Evolutionary conservation across 2,329 filamentous ascomycete species (phyloP), one percentile per base, ranked within the genome.

Genomic region (Ustulina deusta): DNA sequence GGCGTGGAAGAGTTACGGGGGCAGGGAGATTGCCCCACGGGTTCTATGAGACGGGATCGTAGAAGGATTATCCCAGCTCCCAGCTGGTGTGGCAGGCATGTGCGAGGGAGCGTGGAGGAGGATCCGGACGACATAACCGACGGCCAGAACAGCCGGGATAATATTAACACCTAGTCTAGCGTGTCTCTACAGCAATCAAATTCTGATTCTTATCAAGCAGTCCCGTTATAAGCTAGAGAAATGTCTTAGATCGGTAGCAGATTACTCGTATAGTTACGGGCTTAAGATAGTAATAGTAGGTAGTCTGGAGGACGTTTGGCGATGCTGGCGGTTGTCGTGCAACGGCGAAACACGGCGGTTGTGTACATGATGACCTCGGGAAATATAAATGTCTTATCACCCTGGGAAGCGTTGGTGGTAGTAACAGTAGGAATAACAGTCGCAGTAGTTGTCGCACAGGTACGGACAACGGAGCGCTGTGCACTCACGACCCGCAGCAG

Each of bases 321-420:
- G 63, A 72, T 64, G 65, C 32, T 58, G n/a, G 36, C 46, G 66
- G 70, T 73, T 62, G 65, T 67, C 63, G 73, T 76, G 68, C 67
- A 59, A 75, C 74, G 67, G 74, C 74, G 69, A 70, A 69, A 72
- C 71, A 72, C 61, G 67, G 60, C 78, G 78, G 78, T 71, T 78
- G 74, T 78, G 70, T 75, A 77, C 79, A 77, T 67, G 72, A 76
- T 72, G 77, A 78, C 75, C 77, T 77, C 77, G 78, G 78, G 76
- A 75, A 75, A 76, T 74, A 75, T 73, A 68, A 72, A 73, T 72
- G 63, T 74, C 73, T 75, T 73, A 73, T 73, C 71, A 73, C 72
- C 69, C 73, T 75, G 72, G 74, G 72, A 72, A 74, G 71, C 72
- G 70, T 71, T 72, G 69, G 69, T 61, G 63, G 61, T 51, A 48